phyloP scores from a whole-genome alignment of 257 asterid species.

The Thymus mandschuricus region DNA sequence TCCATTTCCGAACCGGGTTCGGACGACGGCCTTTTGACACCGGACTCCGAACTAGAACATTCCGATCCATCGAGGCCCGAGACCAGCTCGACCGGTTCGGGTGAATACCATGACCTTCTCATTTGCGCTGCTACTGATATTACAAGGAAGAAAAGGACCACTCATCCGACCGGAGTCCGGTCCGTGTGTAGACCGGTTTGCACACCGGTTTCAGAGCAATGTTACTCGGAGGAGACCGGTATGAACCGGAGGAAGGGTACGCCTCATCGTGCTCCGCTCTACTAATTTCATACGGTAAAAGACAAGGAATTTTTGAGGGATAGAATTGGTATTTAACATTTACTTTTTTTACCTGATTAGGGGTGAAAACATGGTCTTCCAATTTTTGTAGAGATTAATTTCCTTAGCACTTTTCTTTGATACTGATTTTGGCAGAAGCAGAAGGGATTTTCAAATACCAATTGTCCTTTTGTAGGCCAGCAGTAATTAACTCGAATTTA shows the following conservation, averaged over 20 bases:
- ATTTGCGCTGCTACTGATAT: constrained; percentile 52
- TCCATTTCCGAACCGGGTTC: constrained; percentile 50
- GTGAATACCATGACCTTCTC: constrained; percentile 33
- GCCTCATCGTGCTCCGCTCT: constrained; percentile 68
- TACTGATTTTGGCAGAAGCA: neutral
- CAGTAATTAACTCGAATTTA: neutral
- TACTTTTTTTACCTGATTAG: neutral
- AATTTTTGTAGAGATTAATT: constrained; percentile 39
- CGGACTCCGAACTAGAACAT: constrained; percentile 58
- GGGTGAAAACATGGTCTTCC: constrained; percentile 24
- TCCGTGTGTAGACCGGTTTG: constrained; percentile 37
- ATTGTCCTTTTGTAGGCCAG: neutral
- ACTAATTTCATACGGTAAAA: constrained; percentile 24
- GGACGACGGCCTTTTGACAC: constrained; percentile 59
- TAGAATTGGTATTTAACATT: constrained; percentile 15
- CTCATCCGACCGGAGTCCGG: constrained; percentile 25
- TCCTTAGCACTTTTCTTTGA: neutral
- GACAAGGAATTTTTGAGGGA: constrained; percentile 16
- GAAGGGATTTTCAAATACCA: neutral
- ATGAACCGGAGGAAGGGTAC: constrained; percentile 70
- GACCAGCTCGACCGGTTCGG: constrained; percentile 27
- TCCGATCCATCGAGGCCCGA: constrained; percentile 33
- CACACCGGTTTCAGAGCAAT: constrained; percentile 29
- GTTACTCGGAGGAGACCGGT: constrained; percentile 20
- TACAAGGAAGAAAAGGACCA: constrained; percentile 54